phyloP scores from a whole-genome alignment of 2,329 filamentous ascomycete species.

The Verticillium longisporum region DNA sequence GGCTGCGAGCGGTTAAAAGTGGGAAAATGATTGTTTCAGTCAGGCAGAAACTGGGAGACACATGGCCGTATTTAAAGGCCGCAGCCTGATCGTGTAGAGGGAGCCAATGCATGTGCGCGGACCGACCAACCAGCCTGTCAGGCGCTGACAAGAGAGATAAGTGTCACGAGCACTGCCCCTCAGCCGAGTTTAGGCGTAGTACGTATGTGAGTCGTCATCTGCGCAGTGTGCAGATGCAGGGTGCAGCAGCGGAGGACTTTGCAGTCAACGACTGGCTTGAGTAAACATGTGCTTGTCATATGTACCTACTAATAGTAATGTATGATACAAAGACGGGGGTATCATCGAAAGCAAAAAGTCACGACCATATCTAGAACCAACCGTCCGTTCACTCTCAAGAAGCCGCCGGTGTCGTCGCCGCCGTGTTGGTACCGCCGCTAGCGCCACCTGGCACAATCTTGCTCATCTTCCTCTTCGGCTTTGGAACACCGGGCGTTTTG shows the following conservation, averaged over 20 bases:
- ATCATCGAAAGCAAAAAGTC: not conserved
- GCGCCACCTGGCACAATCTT: conserved; percentile 23
- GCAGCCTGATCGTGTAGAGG: not conserved
- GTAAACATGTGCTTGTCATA: not conserved
- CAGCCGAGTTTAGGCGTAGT: too few species aligned
- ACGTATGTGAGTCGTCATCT: too few species aligned
- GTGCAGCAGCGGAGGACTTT: too few species aligned
- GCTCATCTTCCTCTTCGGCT: conserved; percentile 42
- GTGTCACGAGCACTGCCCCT: too few species aligned
- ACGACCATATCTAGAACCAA: not conserved
- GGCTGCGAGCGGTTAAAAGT: not conserved
- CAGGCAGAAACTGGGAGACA: not conserved
- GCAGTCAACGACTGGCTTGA: too few species aligned
- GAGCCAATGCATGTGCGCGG: not conserved
- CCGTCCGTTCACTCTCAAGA: not conserved
- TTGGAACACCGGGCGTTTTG: conserved; percentile 31
- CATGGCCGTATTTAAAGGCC: too few species aligned
- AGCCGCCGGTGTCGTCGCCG: not conserved
- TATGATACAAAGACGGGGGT: not conserved
- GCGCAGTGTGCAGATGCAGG: too few species aligned
- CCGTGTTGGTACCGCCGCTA: not conserved
- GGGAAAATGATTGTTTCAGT: not conserved
- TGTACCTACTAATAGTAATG: not conserved
- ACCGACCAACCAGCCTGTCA: not conserved
- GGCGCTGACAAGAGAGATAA: too few species aligned